A percentile compares a stretch with the other conserved stretches of the same genome.
These are phyloP conservation scores for Sutorius australiensis DNA, from an alignment of 768 basidiomycete species.

Conservation along the genomic window DNA sequence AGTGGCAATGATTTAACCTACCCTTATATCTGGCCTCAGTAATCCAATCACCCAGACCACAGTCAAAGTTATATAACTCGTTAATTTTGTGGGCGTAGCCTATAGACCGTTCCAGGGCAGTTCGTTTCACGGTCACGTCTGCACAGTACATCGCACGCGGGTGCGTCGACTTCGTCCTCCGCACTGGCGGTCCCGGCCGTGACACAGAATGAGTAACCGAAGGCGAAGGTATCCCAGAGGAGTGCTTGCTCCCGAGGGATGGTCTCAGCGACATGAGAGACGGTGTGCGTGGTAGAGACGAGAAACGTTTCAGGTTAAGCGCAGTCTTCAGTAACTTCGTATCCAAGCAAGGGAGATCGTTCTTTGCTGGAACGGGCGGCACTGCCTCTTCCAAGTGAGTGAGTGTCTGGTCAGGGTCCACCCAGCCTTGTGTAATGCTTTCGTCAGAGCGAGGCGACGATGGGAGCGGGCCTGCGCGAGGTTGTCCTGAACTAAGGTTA, in stretches of 20 bases:
- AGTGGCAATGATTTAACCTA: slow-evolving; percentile 24
- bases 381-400: slow-evolving; percentile 16
- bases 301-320: slow-evolving; percentile 41
- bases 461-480: slow-evolving; percentile 1
- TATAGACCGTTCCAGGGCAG: slow-evolving; percentile 60
- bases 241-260: slow-evolving; percentile 21
- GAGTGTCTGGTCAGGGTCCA: slow-evolving; percentile 18
- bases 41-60: slow-evolving; percentile 78
- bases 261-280: slow-evolving; percentile 45
- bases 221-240: slow-evolving; percentile 25
- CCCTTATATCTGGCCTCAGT: slow-evolving; percentile 52
- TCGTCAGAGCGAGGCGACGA: slow-evolving; percentile 23
- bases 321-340: slow-evolving; percentile 24
- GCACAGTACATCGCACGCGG: slow-evolving; percentile 70
- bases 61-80: slow-evolving; percentile 70
- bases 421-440: slow-evolving; percentile 12
- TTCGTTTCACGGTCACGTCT: slow-evolving; percentile 57
- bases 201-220: slow-evolving; percentile 33
- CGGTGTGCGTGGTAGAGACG: slow-evolving; percentile 64
- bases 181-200: slow-evolving; percentile 20
- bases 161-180: slow-evolving; percentile 37
- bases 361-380: slow-evolving; percentile 30
- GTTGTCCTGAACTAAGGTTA: slow-evolving; percentile 14
- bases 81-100: slow-evolving; percentile 83
- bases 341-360: slow-evolving; percentile 21